Base-by-base conservation (phyloP, 2,329 filamentous ascomycete species). In the Nigrospora sphaerica region DNA sequence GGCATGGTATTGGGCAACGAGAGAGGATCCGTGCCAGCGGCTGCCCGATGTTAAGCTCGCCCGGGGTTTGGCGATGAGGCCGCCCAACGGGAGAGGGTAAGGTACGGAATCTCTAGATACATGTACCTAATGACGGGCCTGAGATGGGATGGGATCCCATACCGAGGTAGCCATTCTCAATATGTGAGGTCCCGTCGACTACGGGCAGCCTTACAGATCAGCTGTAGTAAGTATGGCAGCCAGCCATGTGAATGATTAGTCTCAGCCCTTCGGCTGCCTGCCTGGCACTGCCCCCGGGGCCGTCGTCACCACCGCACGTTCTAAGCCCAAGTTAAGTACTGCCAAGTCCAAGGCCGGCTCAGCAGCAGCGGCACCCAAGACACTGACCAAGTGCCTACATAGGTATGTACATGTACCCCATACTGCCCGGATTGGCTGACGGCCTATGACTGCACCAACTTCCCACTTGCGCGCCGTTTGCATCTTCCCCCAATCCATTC, bases 261-360 rank as follows among this genome's bases (percentile, higher is more conserved):
- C 23, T 28, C 18, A 39, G 12, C 18, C 7, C 33, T 28, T 17
- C 17, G 23, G 28, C n/a, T 17, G 28, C 39, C 28, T 32, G 13
- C 23, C 28, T 31, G 42, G 42, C 42, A 44, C 42, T 44, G 42
- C 42, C 42, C 33, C 42, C 32, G 14, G 12, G 31, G 11, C 42
- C 34, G 32, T 44, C 42, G 42, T 44, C 42, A 44, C 42, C 34
- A 44, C 19, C 19, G n/a, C 32, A 44, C 32, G 42, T 23, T 28
- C 23, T 28, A 28, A 28, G 23, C 23, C 23, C 23, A 28, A 10
- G 23, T 28, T 9, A 10, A 28, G 23, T n/a, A 33, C 32, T 23
- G 42, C 34, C n/a, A 31, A 33, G 13, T 16, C 42, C 42, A 44
- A 44, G 28, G 31, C 28, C 42, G 42, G 36, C 33, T 23, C 13